A percentile compares a stretch with the other conserved stretches of the same genome.
Conservation (phyloP, 2,329 filamentous ascomycete species). For the Lomentospora prolificans region DNA sequence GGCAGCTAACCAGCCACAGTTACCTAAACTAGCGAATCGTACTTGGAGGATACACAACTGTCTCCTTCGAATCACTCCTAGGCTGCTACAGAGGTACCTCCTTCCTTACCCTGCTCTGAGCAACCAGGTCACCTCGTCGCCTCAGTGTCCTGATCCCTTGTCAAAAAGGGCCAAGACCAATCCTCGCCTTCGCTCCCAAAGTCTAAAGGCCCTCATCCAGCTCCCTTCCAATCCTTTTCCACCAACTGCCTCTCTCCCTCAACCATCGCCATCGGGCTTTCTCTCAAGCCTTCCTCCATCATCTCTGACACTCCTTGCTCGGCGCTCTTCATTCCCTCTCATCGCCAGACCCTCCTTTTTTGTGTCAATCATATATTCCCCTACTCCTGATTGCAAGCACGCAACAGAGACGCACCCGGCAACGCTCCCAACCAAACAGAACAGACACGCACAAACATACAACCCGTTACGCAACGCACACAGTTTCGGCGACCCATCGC, state of each 20-base stretch:
- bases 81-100: background rate
- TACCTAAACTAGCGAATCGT: background rate
- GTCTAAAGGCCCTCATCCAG: slow-evolving; percentile 19
- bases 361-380: background rate
- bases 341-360: slow-evolving; percentile 27
- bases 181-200: slow-evolving; percentile 28
- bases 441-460: background rate
- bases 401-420: background rate
- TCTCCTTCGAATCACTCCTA: slow-evolving; percentile 1
- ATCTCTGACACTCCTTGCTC: slow-evolving; percentile 27
- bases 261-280: slow-evolving; percentile 12
- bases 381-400: background rate
- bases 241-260: slow-evolving; percentile 21
- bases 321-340: slow-evolving; percentile 14
- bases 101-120: background rate
- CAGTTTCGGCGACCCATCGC: background rate
- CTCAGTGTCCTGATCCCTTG: slow-evolving; percentile 6
- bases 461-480: background rate
- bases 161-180: slow-evolving; percentile 18
- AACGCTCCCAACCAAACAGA: background rate
- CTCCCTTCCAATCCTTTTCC: slow-evolving; percentile 28
- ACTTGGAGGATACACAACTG: background rate
- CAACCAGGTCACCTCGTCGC: background rate
- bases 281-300: slow-evolving; percentile 14
- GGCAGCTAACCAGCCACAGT: no score